Base-by-base conservation (phyloP, 805 yeast genomes). In the Schwanniomyces yamadae region DNA sequence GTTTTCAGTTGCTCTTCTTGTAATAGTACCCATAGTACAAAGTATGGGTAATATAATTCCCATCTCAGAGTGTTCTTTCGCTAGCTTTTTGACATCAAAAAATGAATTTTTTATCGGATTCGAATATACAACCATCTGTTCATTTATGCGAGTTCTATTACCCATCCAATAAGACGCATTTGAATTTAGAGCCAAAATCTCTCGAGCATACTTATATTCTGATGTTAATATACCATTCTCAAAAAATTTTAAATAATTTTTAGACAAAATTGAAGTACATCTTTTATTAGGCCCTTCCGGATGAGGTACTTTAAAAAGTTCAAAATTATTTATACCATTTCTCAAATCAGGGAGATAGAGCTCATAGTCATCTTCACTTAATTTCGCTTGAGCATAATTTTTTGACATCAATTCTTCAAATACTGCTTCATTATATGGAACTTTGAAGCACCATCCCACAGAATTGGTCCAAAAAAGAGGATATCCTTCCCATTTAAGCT, bases 1-100 rank as follows among this genome's bases (percentile, higher is more conserved):
- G 43, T 87, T 88, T 55, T 93, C 99, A 2, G 93, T 96, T 2
- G 98, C 96, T 46, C 99, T 71, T 48, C 99, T 71, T 0, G 99
- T 93, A 6, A 93, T 81, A 0, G 99, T 95, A 1, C 99, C 99
- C 96, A 93, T 93, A 2, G 96, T 77, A 6, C 87, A 72, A 28
- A 91, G 71, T 33, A 78, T 77, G 1, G 99, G 99, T 11, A 93
- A 52, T 20, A 95, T 93, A 33, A 90, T 67, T 0, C 95, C 95
- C 43, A 79, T 49, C 1, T 63, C 63, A 15, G 50, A 33, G 36
- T 60, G 46, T 9, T 46, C 45, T 27, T 40, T 47, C 6, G 35
- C 12, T 14, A 52, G 60, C 24, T 52, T 45, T 28, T 57, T 50
- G 6, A 53, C 54, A 17, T 40, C 45, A 34, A 58, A 59, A 31